A percentile compares a stretch with the other conserved stretches of the same genome.
These are phyloP conservation scores for Limtongia smithiae DNA, from an alignment of 805 yeast species.

Conservation along the genomic window DNA sequence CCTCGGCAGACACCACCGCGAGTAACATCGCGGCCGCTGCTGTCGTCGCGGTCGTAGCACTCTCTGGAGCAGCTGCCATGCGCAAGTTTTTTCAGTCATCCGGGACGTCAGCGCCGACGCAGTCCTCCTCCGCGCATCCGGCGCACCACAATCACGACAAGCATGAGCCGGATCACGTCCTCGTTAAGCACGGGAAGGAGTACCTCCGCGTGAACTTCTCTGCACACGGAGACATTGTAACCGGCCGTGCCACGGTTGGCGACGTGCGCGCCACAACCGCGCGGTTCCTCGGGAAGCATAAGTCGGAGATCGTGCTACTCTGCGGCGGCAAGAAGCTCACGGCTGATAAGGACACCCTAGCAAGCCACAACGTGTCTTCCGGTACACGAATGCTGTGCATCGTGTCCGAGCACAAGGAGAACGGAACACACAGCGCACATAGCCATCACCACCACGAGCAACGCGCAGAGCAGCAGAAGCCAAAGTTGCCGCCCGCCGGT, in stretches of 20 bases:
- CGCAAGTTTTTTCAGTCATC: constrained; percentile 17
- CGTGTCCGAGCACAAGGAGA: neutral
- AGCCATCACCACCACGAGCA: neutral
- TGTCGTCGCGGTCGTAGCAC: neutral
- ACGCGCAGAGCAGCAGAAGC: constrained; percentile 8
- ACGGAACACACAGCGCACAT: neutral
- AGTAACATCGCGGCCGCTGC: neutral
- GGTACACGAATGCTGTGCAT: constrained; percentile 23
- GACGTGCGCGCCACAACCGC: constrained; percentile 28
- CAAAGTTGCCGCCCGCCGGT: constrained; percentile 6
- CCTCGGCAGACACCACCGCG: neutral
- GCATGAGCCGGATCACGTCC: constrained; percentile 18
- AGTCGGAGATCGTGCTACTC: constrained; percentile 21
- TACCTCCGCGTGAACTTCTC: constrained; percentile 24
- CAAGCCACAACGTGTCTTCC: constrained; percentile 9
- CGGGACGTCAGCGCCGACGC: constrained; percentile 1
- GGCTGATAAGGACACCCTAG: constrained; percentile 20
- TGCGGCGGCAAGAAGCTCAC: constrained; percentile 29
- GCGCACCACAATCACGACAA: neutral
- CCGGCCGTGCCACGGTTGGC: constrained; percentile 29
- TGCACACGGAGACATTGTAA: constrained; percentile 26
- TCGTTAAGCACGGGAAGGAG: constrained; percentile 25
- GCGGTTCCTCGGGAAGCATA: constrained; percentile 17
- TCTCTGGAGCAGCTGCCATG: constrained; percentile 10
- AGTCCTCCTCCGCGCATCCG: neutral